Base-by-base conservation (phyloP, 768 basidiomycete genomes). In the Tulasnella sp. region DNA sequence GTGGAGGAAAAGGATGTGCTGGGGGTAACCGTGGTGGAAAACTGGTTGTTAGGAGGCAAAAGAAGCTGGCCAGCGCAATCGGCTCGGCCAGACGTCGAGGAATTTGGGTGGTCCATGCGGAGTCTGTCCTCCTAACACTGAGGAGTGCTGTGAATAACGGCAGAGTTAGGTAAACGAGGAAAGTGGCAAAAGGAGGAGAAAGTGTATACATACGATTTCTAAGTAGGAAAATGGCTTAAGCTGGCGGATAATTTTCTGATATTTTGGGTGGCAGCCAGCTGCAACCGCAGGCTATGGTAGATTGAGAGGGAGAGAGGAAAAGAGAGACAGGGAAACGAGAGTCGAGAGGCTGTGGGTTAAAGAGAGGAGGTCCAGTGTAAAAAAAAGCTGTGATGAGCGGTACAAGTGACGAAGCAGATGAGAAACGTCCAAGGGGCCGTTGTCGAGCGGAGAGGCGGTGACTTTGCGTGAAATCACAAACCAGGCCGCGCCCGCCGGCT, bases 21-120 rank as follows among this genome's bases (percentile, higher is more conserved):
- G 29, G 58, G 58, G 31, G 58, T 64, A 29, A 64, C 58, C 58
- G 58, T 34, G 29, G 25, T 64, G 58, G 37, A 39, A n/a, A 71
- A 71, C 42, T 38, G 29, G 42, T 71, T 71, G 42, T 39, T 71
- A 71, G 42, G 71, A 72, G 71, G 40, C 19, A 72, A 39, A 72
- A 39, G 38, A 34, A 39, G 71, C n/a, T n/a, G n/a, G 42, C 37
- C 69, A 71, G 69, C 42, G 69, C 34, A 71, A 34, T 39, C 42
- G 69, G 71, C 42, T 72, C 40, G 71, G 37, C 4, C 15, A 72
- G 31, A 40, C 36, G 42, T 52, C 31, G 31, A 45, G n/a, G 71
- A 31, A 15, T 40, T n/a, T 72, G 71, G 9, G 17, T 40, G 37
- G 12, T 52, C 40, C 71, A 72, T 34, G 25, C 0, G 37, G 11